A percentile compares a stretch with the other conserved stretches of the same genome.
Conservation (phyloP, 2,329 filamentous ascomycete species). For the Alternaria sp. region DNA sequence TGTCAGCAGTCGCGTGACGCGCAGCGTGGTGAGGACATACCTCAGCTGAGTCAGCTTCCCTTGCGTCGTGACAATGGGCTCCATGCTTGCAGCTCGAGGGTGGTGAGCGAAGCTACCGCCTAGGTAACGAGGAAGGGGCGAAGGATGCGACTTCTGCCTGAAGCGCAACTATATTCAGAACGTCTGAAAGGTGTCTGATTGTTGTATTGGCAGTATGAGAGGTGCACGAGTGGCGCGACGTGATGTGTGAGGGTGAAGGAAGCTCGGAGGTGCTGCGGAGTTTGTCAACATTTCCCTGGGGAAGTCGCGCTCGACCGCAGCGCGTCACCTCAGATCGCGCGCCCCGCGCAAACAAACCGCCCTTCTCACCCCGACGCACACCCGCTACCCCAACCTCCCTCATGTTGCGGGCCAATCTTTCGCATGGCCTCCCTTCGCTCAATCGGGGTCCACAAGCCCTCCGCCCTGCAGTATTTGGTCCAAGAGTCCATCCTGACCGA, state of each 20-base stretch:
- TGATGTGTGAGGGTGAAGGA: conserved; percentile 9
- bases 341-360: conserved; percentile 24
- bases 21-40: conserved; percentile 9
- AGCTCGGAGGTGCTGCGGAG: conserved; percentile 19
- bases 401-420: conserved; percentile 40
- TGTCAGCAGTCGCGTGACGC: conserved; percentile 5
- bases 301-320: conserved; percentile 32
- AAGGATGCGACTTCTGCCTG: neutral
- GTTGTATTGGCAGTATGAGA: neutral
- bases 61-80: conserved; percentile 68
- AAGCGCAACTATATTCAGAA: neutral
- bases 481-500: conserved; percentile 76
- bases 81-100: conserved; percentile 57
- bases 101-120: neutral
- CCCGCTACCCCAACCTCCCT: conserved; percentile 15
- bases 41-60: conserved; percentile 44
- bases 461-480: conserved; percentile 81
- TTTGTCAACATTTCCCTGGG: conserved; percentile 14
- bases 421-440: conserved; percentile 89
- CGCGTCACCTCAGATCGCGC: conserved; percentile 30
- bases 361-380: neutral
- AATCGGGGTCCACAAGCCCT: conserved; percentile 87
- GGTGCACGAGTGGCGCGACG: neutral
- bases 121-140: neutral
- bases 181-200: neutral